Conservation (phyloP, 2,329 filamentous ascomycete genomes). For the Aureobasidium subglaciale region DNA sequence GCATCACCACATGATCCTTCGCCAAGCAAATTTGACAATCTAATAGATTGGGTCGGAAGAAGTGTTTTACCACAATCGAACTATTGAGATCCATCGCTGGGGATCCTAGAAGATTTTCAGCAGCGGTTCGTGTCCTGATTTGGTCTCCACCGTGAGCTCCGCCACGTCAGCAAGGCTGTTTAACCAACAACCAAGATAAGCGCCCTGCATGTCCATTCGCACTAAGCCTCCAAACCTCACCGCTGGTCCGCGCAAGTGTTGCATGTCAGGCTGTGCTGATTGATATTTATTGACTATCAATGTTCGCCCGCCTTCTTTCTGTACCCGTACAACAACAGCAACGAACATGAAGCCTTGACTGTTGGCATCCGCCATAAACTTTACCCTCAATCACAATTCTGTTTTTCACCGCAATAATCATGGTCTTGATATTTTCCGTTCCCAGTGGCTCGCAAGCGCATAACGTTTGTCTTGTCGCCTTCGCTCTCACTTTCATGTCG, state of each 20-base stretch:
- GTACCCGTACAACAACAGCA: neutral
- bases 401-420: too few species aligned
- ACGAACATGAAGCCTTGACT: neutral
- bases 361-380: too few species aligned
- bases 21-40: neutral
- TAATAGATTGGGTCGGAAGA: neutral
- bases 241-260: neutral
- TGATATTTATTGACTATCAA: neutral
- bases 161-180: slow-evolving; percentile 5
- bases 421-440: neutral
- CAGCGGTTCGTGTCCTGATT: too few species aligned
- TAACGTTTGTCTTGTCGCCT: neutral
- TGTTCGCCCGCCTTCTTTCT: neutral
- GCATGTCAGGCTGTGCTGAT: neutral
- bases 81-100: too few species aligned
- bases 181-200: neutral
- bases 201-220: neutral
- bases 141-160: too few species aligned
- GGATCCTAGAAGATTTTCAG: too few species aligned
- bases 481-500: too few species aligned
- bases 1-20: neutral
- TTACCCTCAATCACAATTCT: too few species aligned
- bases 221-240: too few species aligned
- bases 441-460: neutral
- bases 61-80: too few species aligned